Evolutionary conservation across 768 basidiomycete species (phyloP).

Genomic region (Mycena galopus): DNA sequence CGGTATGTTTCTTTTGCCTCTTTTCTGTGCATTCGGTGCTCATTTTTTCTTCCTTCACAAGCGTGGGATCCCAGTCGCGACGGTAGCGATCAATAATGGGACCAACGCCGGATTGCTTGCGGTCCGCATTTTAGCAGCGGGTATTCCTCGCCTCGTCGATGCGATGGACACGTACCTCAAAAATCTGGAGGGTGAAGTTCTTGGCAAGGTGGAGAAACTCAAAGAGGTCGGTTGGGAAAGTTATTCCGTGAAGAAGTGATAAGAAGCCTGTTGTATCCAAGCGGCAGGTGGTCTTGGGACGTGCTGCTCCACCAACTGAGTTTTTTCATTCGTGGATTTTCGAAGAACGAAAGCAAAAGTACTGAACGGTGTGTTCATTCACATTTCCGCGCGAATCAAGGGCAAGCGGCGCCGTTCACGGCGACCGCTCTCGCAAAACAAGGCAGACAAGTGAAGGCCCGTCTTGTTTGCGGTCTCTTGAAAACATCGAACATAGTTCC

Average conservation of each 20-base stretch:
- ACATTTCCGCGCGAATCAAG: background rate
- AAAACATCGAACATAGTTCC: too few relatives aligned
- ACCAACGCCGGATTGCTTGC: constrained; percentile 95
- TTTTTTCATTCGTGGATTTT: background rate
- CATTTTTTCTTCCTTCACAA: constrained; percentile 46
- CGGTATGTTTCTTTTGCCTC: constrained; percentile 60
- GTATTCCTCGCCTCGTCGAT: constrained; percentile 72
- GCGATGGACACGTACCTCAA: constrained; percentile 84
- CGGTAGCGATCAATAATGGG: constrained; percentile 96
- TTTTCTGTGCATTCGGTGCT: constrained; percentile 5
- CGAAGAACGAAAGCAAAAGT: background rate
- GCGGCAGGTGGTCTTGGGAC: background rate
- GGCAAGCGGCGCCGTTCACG: background rate
- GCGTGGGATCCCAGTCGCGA: constrained; percentile 97
- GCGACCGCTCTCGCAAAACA: too few relatives aligned
- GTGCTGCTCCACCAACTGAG: constrained; percentile 2
- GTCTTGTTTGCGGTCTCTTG: too few relatives aligned
- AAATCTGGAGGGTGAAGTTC: constrained; percentile 78
- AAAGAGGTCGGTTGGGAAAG: constrained; percentile 86
- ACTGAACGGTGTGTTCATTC: constrained; percentile 7
- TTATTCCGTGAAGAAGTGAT: constrained; percentile 23
- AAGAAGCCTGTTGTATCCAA: constrained; percentile 13
- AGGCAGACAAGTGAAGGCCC: too few relatives aligned
- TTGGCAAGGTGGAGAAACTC: constrained; percentile 82
- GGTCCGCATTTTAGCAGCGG: constrained; percentile 86